phyloP scores from a whole-genome alignment of 2,329 filamentous ascomycete species.

The Periconia sp. region DNA sequence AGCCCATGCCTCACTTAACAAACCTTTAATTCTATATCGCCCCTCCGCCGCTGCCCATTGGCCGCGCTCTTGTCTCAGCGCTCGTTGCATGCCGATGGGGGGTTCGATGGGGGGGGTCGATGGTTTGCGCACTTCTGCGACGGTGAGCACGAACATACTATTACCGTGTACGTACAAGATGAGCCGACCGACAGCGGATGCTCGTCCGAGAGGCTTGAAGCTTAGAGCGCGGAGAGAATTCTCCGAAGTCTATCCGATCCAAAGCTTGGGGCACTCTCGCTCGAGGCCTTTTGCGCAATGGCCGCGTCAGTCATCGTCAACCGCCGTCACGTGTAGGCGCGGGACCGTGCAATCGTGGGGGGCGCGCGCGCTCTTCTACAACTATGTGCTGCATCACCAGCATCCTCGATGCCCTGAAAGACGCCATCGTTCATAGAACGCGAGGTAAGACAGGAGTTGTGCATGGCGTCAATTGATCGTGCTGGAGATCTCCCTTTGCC shows the following conservation, averaged over 20 bases:
- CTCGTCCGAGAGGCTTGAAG: no score
- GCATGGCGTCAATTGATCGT: conserved; percentile 36
- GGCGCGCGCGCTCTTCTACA: conserved; percentile 11
- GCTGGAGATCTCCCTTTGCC: conserved; percentile 24
- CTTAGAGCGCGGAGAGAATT: no score
- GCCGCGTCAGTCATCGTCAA: conserved; percentile 10
- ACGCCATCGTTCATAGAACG: conserved; percentile 14
- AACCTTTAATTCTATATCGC: conserved; percentile 26
- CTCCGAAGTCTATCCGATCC: neutral
- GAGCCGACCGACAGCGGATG: no score
- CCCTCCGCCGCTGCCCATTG: conserved; percentile 22
- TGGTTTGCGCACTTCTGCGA: no score
- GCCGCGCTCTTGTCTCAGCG: conserved; percentile 28
- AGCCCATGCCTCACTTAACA: conserved; percentile 25
- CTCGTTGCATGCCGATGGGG: conserved; percentile 18
- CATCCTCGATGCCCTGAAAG: no score
- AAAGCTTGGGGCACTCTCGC: neutral
- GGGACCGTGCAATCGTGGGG: no score
- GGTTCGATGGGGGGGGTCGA: no score
- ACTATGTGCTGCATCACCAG: conserved; percentile 8
- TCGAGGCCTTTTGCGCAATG: conserved; percentile 1
- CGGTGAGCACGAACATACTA: no score
- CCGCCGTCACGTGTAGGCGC: conserved; percentile 21
- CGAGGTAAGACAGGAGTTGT: conserved; percentile 36
- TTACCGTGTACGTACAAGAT: no score